phyloP scores from a whole-genome alignment of 2,329 filamentous ascomycete species.

The Penicillium sp. region DNA sequence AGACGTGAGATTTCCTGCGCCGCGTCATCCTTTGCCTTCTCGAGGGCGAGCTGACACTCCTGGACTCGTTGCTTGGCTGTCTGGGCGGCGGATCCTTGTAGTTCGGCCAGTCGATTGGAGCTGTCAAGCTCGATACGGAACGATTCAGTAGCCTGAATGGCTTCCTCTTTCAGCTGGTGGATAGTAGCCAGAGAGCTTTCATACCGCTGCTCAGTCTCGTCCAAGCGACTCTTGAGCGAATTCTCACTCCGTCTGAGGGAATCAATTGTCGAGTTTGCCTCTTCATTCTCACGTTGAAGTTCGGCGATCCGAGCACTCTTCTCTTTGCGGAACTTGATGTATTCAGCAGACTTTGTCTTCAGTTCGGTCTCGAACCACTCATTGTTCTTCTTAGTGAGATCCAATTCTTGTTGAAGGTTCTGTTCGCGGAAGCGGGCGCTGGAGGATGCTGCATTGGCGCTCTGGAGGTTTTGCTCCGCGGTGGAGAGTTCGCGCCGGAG shows the following conservation, averaged over 20 bases:
- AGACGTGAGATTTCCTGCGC: constrained; percentile 56
- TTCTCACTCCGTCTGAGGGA: constrained; percentile 75
- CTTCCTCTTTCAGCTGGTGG: constrained; percentile 79
- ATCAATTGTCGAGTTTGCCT: constrained; percentile 72
- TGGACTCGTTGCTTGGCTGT: constrained; percentile 59
- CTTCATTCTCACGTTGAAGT: constrained; percentile 83
- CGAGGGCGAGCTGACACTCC: constrained; percentile 55
- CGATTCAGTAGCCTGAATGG: constrained; percentile 75
- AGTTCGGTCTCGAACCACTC: constrained; percentile 92
- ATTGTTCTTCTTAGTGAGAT: constrained; percentile 80
- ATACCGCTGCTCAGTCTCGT: constrained; percentile 78
- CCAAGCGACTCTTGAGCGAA: constrained; percentile 72
- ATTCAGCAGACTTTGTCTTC: constrained; percentile 82
- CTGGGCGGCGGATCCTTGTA: constrained; percentile 57
- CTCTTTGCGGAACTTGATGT: constrained; percentile 87
- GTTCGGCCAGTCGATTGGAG: constrained; percentile 72
- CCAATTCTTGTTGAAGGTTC: constrained; percentile 82
- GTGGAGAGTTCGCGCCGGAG: constrained; percentile 76
- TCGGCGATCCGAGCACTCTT: constrained; percentile 86
- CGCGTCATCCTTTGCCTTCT: constrained; percentile 59
- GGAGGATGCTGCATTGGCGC: constrained; percentile 72
- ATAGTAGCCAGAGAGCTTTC: constrained; percentile 79
- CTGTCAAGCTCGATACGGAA: constrained; percentile 84
- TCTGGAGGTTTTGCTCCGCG: constrained; percentile 79
- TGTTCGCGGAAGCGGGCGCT: constrained; percentile 88